Conservation (phyloP, 495 filamentous ascomycete genomes). For the Penicillium lividum region DNA sequence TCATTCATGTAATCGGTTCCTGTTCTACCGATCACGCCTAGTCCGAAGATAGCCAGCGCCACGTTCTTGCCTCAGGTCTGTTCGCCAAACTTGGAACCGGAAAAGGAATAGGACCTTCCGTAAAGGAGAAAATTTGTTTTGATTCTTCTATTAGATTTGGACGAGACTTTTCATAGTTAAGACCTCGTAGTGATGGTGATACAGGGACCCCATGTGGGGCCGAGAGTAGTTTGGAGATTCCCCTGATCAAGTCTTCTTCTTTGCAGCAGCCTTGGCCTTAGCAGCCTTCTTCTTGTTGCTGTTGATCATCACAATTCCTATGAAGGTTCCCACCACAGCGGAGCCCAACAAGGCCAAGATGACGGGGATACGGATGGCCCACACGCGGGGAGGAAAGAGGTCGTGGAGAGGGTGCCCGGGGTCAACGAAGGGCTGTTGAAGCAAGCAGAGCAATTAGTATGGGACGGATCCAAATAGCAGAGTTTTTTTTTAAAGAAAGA, state of each 20-base stretch:
- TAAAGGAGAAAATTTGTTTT: background rate
- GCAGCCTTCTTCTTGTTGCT: conserved; percentile 96
- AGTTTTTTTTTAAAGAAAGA: background rate
- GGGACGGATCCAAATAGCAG: background rate
- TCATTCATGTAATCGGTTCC: background rate
- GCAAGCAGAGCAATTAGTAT: background rate
- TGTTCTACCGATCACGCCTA: background rate
- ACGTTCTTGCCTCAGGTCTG: conserved; percentile 1
- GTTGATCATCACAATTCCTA: conserved; percentile 97
- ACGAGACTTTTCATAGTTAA: background rate
- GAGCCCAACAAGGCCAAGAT: conserved; percentile 90
- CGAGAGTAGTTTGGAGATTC: conserved; percentile 9
- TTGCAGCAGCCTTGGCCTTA: conserved; percentile 77
- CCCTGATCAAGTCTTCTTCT: conserved; percentile 59
- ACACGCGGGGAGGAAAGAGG: conserved; percentile 95
- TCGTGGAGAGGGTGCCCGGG: conserved; percentile 88
- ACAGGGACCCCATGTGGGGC: conserved; percentile 13
- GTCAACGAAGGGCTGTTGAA: conserved; percentile 88
- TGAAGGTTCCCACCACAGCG: conserved; percentile 93
- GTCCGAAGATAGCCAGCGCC: conserved; percentile 2
- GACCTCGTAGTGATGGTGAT: conserved; percentile 13
- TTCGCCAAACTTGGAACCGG: background rate
- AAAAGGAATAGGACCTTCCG: background rate
- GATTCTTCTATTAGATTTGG: conserved; percentile 14
- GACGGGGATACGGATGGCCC: conserved; percentile 98